phyloP scores from a whole-genome alignment of 495 filamentous ascomycete species.

The Trichoderma virens region DNA sequence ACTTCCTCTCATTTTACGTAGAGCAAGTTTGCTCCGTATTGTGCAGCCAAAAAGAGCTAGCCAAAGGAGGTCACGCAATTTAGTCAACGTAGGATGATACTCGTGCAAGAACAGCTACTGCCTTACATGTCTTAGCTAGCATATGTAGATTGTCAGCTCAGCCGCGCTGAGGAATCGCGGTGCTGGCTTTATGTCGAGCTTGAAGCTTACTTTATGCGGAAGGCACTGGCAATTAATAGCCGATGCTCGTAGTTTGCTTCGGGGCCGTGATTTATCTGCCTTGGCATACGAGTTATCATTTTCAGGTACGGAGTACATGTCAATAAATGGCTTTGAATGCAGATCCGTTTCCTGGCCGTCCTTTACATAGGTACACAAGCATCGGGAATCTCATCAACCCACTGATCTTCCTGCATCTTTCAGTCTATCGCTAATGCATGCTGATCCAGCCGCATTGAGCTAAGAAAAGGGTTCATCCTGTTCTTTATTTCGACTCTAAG shows the following conservation, averaged over 20 bases:
- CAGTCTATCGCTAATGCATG: too few species aligned
- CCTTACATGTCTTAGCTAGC: too few species aligned
- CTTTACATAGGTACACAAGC: not conserved
- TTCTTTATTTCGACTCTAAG: not conserved
- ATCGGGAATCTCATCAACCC: too few species aligned
- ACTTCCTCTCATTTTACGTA: too few species aligned
- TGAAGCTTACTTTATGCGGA: not conserved
- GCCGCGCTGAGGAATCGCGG: not conserved
- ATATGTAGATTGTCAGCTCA: too few species aligned
- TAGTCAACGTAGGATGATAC: too few species aligned
- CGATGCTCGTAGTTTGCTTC: not conserved
- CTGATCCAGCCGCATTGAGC: too few species aligned
- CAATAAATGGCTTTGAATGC: not conserved
- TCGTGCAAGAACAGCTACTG: too few species aligned
- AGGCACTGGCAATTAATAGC: not conserved
- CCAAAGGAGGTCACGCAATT: not conserved
- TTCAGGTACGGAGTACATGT: not conserved
- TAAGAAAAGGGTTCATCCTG: not conserved
- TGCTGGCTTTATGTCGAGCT: not conserved
- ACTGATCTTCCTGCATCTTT: too few species aligned
- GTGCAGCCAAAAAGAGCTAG: too few species aligned
- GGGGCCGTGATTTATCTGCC: not conserved
- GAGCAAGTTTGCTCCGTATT: too few species aligned
- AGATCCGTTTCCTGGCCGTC: too few species aligned
- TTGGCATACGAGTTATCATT: not conserved